phyloP scores from a whole-genome alignment of 169 alveolate genomes.

The Cryptosporidium xiaoi region DNA sequence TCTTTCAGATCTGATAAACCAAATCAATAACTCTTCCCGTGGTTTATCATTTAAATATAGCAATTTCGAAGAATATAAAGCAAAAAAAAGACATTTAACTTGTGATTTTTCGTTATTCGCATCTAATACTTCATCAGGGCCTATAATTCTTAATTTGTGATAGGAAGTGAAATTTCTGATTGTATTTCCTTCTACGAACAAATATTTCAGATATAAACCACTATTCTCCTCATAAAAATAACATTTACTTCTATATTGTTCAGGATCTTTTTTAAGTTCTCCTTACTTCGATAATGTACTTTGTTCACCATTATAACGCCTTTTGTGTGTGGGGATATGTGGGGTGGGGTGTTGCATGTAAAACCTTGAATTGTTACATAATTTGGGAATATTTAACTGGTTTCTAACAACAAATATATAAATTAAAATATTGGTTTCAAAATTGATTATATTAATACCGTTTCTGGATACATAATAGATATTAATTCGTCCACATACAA shows the following conservation, averaged over 20 bases:
- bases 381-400: too few species aligned
- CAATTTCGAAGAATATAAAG: conserved; percentile 10
- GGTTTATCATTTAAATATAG: not conserved
- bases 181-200: conserved; percentile 4
- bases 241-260: not conserved
- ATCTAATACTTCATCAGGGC: not conserved
- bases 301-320: not conserved
- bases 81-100: conserved; percentile 2
- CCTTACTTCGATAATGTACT: not conserved
- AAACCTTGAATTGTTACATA: not conserved
- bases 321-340: not conserved
- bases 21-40: not conserved
- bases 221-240: conserved; percentile 51
- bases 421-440: too few species aligned
- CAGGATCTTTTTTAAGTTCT: not conserved
- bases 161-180: not conserved
- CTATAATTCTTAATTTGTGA: not conserved
- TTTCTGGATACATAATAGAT: too few species aligned
- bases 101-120: not conserved
- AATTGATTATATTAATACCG: too few species aligned
- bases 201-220: conserved; percentile 4
- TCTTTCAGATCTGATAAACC: conserved; percentile 46
- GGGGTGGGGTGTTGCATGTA: not conserved
- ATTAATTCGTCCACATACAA: too few species aligned
- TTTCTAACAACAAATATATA: too few species aligned